Base-by-base conservation (phyloP, 2,329 filamentous ascomycete genomes). In the Amauroascus verrucosus region DNA sequence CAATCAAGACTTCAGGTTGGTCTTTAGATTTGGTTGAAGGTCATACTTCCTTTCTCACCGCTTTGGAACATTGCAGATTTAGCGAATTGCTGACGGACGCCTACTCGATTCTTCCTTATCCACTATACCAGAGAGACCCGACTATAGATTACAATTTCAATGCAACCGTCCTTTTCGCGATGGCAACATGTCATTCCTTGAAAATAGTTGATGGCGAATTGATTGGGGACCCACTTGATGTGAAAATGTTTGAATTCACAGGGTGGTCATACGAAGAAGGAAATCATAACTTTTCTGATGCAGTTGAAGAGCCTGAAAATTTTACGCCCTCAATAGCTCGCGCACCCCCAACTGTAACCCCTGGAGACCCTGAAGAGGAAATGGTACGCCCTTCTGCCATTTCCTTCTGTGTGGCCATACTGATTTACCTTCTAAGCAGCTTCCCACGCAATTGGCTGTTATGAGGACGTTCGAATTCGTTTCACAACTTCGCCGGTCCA, bases 181-280 rank as follows among this genome's bases (percentile, higher is more conserved):
- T 98, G 93, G 89, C 93, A 7, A 98, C 93, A 0, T 98, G 93
- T 55, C 93, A 98, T 67, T 95, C 91, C 0, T 76, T 98, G 7
- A 82, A 90, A 45, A 80, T 85, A 9, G 84, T 98, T 14, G 90
- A 97, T 57, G 85, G 81, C 46, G 89, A 96, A 65, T 79, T 97
- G 38, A 78, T 98, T 32, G 93, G 93, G 1, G 93, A 98, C 63
- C 93, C 94, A 3, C 75, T 98, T 1, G 93, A 98, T 67, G 77
- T 96, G 54, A 97, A 97, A 67, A 98, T 98, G 93, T 98, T 98
- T 65, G 85, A 95, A 59, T 98, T 95, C 61, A 97, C 93, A 0
- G 79, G 80, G 5, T 98, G 93, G 93, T 80, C 81, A 2, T 98
- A 88, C 61, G 86, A 95, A 66, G 93, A 98, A 72, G 88, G 89